These are phyloP conservation scores for Monilinia fructigena DNA, from an alignment of 2,329 filamentous ascomycete species.

Conservation along the genomic window DNA sequence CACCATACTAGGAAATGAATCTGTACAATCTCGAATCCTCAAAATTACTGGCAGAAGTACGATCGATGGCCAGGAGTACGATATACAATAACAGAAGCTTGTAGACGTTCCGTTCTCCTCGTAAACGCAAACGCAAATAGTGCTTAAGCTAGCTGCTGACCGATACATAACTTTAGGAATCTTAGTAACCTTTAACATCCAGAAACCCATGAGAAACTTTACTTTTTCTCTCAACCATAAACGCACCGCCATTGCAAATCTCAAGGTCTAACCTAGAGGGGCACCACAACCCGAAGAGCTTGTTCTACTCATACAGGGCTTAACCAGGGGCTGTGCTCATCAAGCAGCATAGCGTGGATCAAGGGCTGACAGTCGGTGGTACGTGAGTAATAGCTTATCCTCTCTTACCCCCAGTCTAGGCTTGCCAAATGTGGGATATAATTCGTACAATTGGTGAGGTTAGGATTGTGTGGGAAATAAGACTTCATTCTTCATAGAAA, in stretches of 20 bases:
- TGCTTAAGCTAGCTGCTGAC: not conserved
- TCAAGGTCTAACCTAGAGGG: not conserved
- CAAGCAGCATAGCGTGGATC: not conserved
- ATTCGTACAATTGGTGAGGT: too few relatives aligned
- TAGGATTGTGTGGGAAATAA: too few relatives aligned
- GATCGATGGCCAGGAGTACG: not conserved
- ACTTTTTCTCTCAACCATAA: not conserved
- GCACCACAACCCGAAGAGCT: not conserved
- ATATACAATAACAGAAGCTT: not conserved
- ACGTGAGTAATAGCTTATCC: not conserved
- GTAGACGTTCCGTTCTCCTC: not conserved
- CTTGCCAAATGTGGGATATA: too few relatives aligned
- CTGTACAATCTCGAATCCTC: not conserved
- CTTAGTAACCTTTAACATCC: too few relatives aligned
- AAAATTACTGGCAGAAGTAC: slow-evolving; percentile 8
- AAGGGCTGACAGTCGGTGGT: not conserved
- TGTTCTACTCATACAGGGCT: not conserved
- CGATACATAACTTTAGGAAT: not conserved
- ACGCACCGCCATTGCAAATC: not conserved
- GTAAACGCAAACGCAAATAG: too few relatives aligned
- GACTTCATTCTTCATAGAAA: too few relatives aligned
- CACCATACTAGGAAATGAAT: slow-evolving; percentile 1
- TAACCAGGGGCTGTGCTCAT: not conserved
- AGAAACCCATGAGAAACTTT: not conserved
- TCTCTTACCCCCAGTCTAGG: not conserved